phyloP scores from a whole-genome alignment of 495 filamentous ascomycete genomes.

The Neurospora sp. region DNA sequence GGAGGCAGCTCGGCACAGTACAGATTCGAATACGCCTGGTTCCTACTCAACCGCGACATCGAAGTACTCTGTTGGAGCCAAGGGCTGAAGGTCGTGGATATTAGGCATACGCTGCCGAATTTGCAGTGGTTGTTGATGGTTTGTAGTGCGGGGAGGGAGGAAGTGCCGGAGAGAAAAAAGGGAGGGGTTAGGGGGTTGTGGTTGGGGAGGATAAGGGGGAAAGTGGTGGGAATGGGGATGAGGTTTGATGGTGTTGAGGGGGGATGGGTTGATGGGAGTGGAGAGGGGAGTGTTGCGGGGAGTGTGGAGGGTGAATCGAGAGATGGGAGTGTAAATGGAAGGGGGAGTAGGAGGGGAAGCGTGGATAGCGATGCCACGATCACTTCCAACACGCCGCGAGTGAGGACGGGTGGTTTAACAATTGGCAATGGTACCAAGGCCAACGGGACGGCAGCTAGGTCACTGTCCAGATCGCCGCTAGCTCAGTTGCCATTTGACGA shows the following conservation, averaged over 20 bases:
- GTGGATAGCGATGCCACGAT: conserved; percentile 39
- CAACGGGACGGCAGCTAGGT: background rate
- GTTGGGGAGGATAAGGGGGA: conserved; percentile 26
- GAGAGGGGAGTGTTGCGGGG: background rate
- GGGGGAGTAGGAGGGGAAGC: conserved; percentile 29
- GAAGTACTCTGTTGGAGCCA: conserved; percentile 71
- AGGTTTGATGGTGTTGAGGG: background rate
- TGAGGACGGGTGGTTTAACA: conserved; percentile 18
- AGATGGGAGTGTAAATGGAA: background rate
- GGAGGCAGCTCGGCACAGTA: conserved; percentile 57
- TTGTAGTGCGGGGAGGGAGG: conserved; percentile 64
- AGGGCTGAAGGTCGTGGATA: conserved; percentile 69
- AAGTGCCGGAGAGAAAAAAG: conserved; percentile 66
- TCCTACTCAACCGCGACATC: conserved; percentile 87
- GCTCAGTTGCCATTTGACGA: conserved; percentile 31
- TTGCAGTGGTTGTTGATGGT: conserved; percentile 88
- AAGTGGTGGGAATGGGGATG: conserved; percentile 13
- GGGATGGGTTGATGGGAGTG: conserved; percentile 3
- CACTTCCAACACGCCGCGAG: conserved; percentile 21
- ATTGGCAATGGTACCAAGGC: conserved; percentile 2
- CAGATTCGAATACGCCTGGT: conserved; percentile 91
- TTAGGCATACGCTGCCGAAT: conserved; percentile 84
- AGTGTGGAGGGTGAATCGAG: too few species aligned
- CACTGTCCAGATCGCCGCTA: conserved; percentile 1
- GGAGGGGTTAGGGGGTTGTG: conserved; percentile 64